Evolutionary conservation across 257 asterid species (phyloP), one percentile per base, ranked within the genome.

Genomic region (Henckelia pumila): DNA sequence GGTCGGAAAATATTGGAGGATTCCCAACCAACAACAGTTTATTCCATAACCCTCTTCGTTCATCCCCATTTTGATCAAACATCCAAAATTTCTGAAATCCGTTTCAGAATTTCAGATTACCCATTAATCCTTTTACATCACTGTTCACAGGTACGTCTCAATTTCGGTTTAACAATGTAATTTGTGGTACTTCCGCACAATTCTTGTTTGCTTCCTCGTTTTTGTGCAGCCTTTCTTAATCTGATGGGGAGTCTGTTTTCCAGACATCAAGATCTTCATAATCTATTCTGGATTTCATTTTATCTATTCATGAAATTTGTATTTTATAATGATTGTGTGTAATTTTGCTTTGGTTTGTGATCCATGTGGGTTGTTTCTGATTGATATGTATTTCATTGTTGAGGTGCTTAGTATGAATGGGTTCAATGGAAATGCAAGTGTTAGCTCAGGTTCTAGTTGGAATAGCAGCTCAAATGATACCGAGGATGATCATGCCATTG

Each of bases 401-500:
- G 11, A 19, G 16, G 70, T 37, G 61, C 17, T 20, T 25, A 84
- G 76, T 30, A 86, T 91, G 95, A 69, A 56, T 50, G 84, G 79
- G 67, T 63, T 29, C 14, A 76, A 75, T 70, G 77, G 85, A 26
- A 83, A 80, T 75, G 81, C 79, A 60, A 80, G 86, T 71, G 70
- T 84, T 0, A 89, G 96, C 77, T 85, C 93, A 59, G 80, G 85
- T 37, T 82, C 94, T 70, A 92, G 95, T 78, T 74, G 80, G 86
- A 84, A 86, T 77, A 86, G 97, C 66, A 85, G 92, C 59, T 79
- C 89, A n/a, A 82, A 81, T 2, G 94, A 88, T 68, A 88, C 96
- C 16, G 97, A 89, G 74, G 98, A 92, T 81, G 98, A 92, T 84
- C 97, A 86, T 33, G 81, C 96, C 30, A 89, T 92, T 77, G 98